Evolutionary conservation across 2,329 filamentous ascomycete genomes (phyloP), one percentile per base, ranked within the genome.

Genomic region (Colletotrichum coccodes): DNA sequence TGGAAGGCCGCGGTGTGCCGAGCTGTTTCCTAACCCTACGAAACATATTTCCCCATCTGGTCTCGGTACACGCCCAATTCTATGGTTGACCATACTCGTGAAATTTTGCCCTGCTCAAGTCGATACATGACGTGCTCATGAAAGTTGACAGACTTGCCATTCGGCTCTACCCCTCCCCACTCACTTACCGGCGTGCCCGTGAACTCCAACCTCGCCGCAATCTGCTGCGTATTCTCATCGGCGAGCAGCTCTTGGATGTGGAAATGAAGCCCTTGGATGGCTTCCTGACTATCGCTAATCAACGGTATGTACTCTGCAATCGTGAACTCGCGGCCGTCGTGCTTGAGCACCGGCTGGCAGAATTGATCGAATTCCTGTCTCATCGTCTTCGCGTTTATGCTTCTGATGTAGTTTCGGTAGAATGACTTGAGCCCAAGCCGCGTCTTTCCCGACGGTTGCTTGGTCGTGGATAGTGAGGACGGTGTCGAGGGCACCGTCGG

Each of bases 51-150:
- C 14, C 34, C 36, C 56, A 59, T 47, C 42, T 59, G 42, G 5
- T 28, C 74, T 38, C 71, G 70, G 53, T 77, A 79, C 12, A 70
- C 72, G 3, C 68, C 70, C 59, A 76, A 46, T 50, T 79, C 78
- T 18, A 79, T 71, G 21, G 79, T 60, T 34, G 78, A 78, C 74
- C 76, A 78, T 3, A 81, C 76, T 40, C 71, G 71, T 11, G 67
- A 64, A 28, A 81, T 79, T 72, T 71, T 79, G 1, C 78, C 79
- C 1, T 61, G 71, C 9, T 73, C 64, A 14, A 81, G 73, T 56
- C 73, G 72, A 62, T 81, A 82, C 6, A 78, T 76, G 26, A 76
- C 79, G 50, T 78, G 74, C 71, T 81, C 80, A 18, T 68, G 61
- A 58, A 80, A 78, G 2, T 38, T 50, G 6, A 80, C 76, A 6